Evolutionary conservation across 2,329 filamentous ascomycete genomes (phyloP), one percentile per base, ranked within the genome.

Genomic region (Thielaviopsis euricoi): DNA sequence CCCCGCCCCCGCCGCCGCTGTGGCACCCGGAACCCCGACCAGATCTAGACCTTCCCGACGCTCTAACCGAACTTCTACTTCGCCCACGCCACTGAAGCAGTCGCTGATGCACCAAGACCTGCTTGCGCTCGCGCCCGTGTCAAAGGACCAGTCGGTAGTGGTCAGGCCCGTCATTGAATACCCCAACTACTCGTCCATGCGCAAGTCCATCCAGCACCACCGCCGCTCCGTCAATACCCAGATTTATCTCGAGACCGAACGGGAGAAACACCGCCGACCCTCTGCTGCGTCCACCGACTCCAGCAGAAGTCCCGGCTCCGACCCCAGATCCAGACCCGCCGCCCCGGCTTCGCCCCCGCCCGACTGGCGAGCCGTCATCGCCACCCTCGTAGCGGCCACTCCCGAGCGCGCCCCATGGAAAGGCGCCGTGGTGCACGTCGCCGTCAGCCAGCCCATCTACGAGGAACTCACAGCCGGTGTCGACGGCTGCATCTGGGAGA

Each of bases 281-380:
- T n/a, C n/a, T n/a, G 48, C 40, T 67, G 40, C 10, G 17, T 5
- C 37, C 9, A 10, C 10, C 17, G 15, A 10, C 29, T 10, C 5
- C 29, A 10, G 12, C 29, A 3, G 4, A 3, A 26, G 10, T 12
- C 33, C 33, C 33, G 10, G 10, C 33, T 10, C 25, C 25, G 7
- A 4, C 10, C 15, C 33, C 29, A 33, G 9, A 2, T 10, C 29
- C 29, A n/a, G 17, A n/a, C 10, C 37, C 17, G 37, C 37, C 37
- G 37, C 3, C 37, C 13, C 29, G 7, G 29, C 29, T 5, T 43
- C 37, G 37, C 37, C n/a, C 2, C 37, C 37, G 37, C 37, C 69
- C 1, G 66, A 71, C 59, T 78, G 74, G 74, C 68, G 66, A 15
- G 61, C 65, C 6, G 69, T 71, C 12, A 67, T 77, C 48, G 60